Base-by-base conservation (phyloP, 257 asterid species). In the Leonotis leonurus region DNA sequence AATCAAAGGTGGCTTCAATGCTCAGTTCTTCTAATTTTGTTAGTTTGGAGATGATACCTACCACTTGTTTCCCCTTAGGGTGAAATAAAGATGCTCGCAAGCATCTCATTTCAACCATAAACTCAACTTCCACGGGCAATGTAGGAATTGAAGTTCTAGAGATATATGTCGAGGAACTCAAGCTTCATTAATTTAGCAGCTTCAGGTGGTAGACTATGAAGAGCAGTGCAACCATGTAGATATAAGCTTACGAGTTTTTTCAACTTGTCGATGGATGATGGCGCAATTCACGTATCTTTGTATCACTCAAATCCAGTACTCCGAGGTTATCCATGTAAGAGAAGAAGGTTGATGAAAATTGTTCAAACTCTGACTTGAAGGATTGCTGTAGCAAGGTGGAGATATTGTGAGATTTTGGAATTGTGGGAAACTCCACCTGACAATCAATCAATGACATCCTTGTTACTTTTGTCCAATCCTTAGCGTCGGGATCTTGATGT, bases 401-500 rank as follows among this genome's bases (percentile, higher is more conserved):
- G 9, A 65, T 41, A 25, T 65, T 65, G 48, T 10, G 0, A 20
- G 56, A 25, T 6, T 17, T 0, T 18, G 71, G 71, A 18, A 33
- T 65, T 18, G 5, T 2, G 10, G 71, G 71, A 11, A 65, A 41
- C 17, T 39, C 14, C 5, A 3, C 4, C 7, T 4, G 5, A 39
- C 45, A 39, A 12, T 2, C 45, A 12, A 52, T 65, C 62, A 65
- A 26, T 5, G 70, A 53, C 62, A 65, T 53, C 18, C 63, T 54
- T 13, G 9, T 40, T 7, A 57, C 63, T 7, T 16, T 17, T 5
- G 11, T 13, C 71, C 71, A 65, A 1, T 11, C 13, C 0, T 10
- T 9, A 0, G 5, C 26, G 4, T 27, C 11, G 8, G 16, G 55
- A 3, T 2, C 9, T 12, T 0, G 0, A 14, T 13, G 1, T 1